Conservation (phyloP, 1,284 basidiomycete species). For the Tetrapyrgos nigripes region DNA sequence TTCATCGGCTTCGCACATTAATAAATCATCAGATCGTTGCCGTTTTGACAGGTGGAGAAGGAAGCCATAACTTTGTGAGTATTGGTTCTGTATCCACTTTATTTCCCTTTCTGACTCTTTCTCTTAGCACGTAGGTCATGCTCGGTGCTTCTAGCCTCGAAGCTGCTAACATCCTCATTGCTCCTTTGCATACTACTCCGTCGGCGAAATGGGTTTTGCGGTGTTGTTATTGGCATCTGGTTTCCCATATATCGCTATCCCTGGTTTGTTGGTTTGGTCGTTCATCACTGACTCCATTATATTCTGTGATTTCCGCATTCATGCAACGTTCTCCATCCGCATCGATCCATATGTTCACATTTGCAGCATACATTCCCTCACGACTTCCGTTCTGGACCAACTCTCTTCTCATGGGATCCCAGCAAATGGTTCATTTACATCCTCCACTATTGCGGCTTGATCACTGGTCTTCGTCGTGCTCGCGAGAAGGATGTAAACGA, state of each 20-base stretch:
- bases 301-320: too few relatives aligned
- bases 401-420: slow-evolving; percentile 75
- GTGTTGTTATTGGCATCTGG: too few relatives aligned
- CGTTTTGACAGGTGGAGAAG: slow-evolving; percentile 77
- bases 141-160: neutral
- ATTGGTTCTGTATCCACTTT: neutral
- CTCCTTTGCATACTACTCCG: too few relatives aligned
- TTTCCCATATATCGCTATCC: too few relatives aligned
- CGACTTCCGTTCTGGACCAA: slow-evolving; percentile 74
- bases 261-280: too few relatives aligned
- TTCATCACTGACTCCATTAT: too few relatives aligned
- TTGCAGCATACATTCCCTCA: slow-evolving; percentile 79
- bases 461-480: slow-evolving; percentile 57
- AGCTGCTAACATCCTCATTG: too few relatives aligned
- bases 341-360: neutral
- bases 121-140: slow-evolving; percentile 36
- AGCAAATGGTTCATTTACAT: slow-evolving; percentile 79
- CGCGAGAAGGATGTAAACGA: slow-evolving; percentile 64
- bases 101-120: neutral
- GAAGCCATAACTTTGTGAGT: slow-evolving; percentile 80
- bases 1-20: neutral
- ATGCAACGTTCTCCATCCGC: too few relatives aligned
- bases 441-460: slow-evolving; percentile 62
- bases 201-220: too few relatives aligned
- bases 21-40: slow-evolving; percentile 60